Evolutionary conservation across 164 flowering plant species (phyloP).

Genomic region (Tinospora cordifolia): DNA sequence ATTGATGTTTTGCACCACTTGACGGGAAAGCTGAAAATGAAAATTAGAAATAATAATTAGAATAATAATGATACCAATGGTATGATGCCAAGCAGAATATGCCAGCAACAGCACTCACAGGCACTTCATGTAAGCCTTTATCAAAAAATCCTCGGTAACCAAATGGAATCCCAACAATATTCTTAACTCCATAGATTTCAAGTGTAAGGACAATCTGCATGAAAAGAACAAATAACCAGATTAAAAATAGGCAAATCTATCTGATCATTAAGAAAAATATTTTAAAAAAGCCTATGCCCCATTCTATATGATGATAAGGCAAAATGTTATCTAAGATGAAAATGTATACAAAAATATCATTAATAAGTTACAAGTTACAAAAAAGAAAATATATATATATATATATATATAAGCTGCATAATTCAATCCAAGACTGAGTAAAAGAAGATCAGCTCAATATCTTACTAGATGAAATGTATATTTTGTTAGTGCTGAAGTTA

Average conservation of each 20-base stretch:
- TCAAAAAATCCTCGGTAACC: slow-evolving; percentile 37
- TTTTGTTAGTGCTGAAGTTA: background rate
- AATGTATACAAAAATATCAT: background rate
- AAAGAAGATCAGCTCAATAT: background rate
- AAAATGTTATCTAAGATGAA: background rate
- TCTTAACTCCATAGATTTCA: slow-evolving; percentile 32
- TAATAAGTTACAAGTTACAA: background rate
- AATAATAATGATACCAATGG: background rate
- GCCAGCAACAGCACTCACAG: slow-evolving; percentile 20
- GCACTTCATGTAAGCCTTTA: slow-evolving; percentile 23
- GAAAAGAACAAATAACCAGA: background rate
- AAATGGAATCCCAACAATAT: slow-evolving; percentile 29
- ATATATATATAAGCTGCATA: background rate
- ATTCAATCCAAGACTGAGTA: background rate
- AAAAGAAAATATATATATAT: background rate
- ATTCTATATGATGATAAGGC: background rate
- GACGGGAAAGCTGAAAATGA: slow-evolving; percentile 29
- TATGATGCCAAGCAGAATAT: background rate
- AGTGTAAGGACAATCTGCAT: slow-evolving; percentile 33
- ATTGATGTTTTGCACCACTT: slow-evolving; percentile 35
- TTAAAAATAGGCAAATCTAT: background rate
- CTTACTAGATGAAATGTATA: background rate
- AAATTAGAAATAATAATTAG: background rate
- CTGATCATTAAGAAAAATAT: background rate
- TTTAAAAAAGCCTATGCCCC: background rate